Conservation (phyloP, 768 basidiomycete genomes). For the Lactifluus pinguis region DNA sequence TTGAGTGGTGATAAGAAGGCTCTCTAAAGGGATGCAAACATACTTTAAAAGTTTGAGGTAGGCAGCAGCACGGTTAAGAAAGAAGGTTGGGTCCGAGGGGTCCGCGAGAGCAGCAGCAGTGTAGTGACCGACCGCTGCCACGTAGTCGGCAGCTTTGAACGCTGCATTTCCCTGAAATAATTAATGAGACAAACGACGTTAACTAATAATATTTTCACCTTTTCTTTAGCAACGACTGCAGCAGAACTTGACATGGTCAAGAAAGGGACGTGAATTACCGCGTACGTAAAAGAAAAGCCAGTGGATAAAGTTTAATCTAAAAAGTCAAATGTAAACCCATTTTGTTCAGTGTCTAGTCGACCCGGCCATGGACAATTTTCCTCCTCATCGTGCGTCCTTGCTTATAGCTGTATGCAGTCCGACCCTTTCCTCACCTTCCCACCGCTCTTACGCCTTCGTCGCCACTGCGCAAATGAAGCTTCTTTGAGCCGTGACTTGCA, state of each 20-base stretch:
- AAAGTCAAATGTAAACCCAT: background rate
- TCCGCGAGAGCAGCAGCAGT: conserved; percentile 71
- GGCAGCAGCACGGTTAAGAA: conserved; percentile 83
- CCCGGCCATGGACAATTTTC: background rate
- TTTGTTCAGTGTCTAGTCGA: background rate
- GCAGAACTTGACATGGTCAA: background rate
- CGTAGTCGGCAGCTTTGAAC: conserved; percentile 75
- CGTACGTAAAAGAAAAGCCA: too few species aligned
- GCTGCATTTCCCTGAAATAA: conserved; percentile 72
- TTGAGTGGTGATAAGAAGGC: background rate
- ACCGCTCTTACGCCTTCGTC: conserved; percentile 2
- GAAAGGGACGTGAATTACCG: too few species aligned
- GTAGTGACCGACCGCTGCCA: conserved; percentile 78
- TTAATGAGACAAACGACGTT: background rate
- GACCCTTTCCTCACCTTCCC: conserved; percentile 5
- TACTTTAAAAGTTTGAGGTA: conserved; percentile 95
- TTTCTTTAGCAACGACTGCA: background rate
- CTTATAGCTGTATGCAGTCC: background rate
- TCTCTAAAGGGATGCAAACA: conserved; percentile 30
- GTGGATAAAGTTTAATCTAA: background rate
- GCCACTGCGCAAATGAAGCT: background rate
- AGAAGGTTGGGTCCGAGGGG: conserved; percentile 60
- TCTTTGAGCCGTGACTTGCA: conserved; percentile 17
- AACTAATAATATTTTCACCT: background rate
- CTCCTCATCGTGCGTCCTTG: conserved; percentile 10